Conservation (phyloP, 768 basidiomycete species). For the Tulasnella sp. region DNA sequence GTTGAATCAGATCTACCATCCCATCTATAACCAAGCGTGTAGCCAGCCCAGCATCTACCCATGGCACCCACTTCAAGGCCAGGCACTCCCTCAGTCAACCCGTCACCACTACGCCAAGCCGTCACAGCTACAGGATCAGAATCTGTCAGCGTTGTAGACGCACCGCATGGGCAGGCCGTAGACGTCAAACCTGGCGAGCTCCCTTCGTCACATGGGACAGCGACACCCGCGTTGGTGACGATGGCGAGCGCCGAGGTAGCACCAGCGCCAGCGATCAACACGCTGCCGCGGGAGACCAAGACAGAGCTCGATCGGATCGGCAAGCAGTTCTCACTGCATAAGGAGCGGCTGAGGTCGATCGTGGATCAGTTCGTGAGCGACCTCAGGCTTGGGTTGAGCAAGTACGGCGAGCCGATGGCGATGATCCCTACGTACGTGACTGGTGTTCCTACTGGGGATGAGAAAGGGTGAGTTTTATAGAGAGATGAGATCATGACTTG, state of each 20-base stretch:
- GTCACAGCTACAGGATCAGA: neutral
- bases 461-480: conserved; percentile 60
- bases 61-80: neutral
- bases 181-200: neutral
- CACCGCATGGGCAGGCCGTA: neutral
- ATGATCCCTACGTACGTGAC: conserved; percentile 98
- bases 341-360: conserved; percentile 53
- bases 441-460: conserved; percentile 87
- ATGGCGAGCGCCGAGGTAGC: neutral
- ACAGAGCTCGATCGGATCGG: conserved; percentile 53
- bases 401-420: conserved; percentile 73
- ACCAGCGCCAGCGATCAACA: neutral
- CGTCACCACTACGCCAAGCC: neutral
- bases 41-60: neutral
- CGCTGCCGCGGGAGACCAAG: conserved; percentile 31
- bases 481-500: neutral
- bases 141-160: neutral
- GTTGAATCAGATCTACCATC: too few relatives aligned
- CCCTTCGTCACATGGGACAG: neutral
- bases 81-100: neutral
- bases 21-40: too few relatives aligned
- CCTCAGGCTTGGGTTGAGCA: conserved; percentile 56
- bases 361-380: conserved; percentile 73
- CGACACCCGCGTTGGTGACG: neutral
- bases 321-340: conserved; percentile 55